phyloP scores from a whole-genome alignment of 768 basidiomycete genomes.

The Cystofilobasidium ferigula region DNA sequence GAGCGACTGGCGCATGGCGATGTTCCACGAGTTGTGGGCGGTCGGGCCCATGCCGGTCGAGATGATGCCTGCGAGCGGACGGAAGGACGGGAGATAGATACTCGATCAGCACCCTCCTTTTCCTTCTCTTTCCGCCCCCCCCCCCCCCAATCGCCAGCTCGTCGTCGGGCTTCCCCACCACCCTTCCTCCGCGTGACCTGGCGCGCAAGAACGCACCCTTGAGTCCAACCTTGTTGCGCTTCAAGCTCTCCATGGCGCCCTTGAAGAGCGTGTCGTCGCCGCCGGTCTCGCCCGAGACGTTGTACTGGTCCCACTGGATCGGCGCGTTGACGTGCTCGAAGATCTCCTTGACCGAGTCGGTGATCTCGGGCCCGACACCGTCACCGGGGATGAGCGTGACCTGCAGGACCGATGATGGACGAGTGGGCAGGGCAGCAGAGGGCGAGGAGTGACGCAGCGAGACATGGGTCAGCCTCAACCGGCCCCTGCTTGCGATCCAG shows the following conservation, averaged over 20 bases:
- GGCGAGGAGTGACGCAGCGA: not conserved
- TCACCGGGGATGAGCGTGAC: conserved; percentile 97
- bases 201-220: conserved; percentile 65
- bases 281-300: conserved; percentile 91
- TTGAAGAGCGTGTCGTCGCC: conserved; percentile 90
- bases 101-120: not conserved
- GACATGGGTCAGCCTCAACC: not conserved
- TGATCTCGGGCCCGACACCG: conserved; percentile 92
- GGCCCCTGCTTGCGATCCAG: not conserved
- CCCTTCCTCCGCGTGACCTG: no score
- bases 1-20: conserved; percentile 97
- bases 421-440: not conserved
- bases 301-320: conserved; percentile 97
- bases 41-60: conserved; percentile 94
- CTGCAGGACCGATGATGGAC: conserved; percentile 40
- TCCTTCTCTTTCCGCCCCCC: no score
- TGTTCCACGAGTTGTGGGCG: conserved; percentile 99
- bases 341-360: conserved; percentile 94
- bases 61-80: conserved; percentile 64
- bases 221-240: conserved; percentile 92
- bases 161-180: no score
- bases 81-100: not conserved
- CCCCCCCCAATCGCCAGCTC: no score
- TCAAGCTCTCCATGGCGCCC: conserved; percentile 94
- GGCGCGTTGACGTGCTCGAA: conserved; percentile 95